These are phyloP conservation scores for Camillea tinctor DNA, from an alignment of 2,329 filamentous ascomycete species.

Conservation along the genomic window DNA sequence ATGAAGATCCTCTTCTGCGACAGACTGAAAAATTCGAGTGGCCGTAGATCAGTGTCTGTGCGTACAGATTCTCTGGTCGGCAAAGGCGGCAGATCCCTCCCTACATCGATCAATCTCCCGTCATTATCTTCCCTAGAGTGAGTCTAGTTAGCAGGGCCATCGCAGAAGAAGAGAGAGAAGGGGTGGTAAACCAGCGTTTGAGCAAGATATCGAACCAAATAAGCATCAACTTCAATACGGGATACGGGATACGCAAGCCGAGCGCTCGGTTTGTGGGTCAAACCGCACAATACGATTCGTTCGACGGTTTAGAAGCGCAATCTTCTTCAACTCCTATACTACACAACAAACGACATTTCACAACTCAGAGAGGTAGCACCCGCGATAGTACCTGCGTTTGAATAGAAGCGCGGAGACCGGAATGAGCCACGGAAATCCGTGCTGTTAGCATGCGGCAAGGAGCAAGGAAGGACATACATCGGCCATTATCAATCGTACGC, in stretches of 20 bases:
- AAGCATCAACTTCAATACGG: background rate
- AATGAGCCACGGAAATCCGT: background rate
- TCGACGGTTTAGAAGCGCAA: background rate
- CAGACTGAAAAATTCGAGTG: constrained; percentile 1
- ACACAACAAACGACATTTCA: background rate
- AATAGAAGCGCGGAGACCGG: background rate
- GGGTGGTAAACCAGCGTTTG: background rate
- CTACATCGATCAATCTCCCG: background rate
- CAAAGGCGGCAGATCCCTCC: background rate
- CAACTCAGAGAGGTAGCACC: background rate
- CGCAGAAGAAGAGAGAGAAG: background rate
- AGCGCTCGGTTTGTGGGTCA: background rate
- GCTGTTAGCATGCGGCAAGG: background rate
- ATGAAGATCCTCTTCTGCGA: constrained; percentile 1
- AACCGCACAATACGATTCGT: background rate
- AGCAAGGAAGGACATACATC: background rate
- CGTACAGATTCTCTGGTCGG: constrained; percentile 1
- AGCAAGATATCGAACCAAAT: background rate
- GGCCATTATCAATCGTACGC: background rate
- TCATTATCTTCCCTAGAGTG: background rate
- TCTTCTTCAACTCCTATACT: background rate
- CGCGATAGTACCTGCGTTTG: background rate
- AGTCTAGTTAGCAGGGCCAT: background rate
- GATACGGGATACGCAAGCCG: background rate
- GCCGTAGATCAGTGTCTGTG: constrained; percentile 16